These are phyloP conservation scores for Aspergillus fumigatiaffinis DNA, from an alignment of 2,329 filamentous ascomycete genomes.

Conservation along the genomic window DNA sequence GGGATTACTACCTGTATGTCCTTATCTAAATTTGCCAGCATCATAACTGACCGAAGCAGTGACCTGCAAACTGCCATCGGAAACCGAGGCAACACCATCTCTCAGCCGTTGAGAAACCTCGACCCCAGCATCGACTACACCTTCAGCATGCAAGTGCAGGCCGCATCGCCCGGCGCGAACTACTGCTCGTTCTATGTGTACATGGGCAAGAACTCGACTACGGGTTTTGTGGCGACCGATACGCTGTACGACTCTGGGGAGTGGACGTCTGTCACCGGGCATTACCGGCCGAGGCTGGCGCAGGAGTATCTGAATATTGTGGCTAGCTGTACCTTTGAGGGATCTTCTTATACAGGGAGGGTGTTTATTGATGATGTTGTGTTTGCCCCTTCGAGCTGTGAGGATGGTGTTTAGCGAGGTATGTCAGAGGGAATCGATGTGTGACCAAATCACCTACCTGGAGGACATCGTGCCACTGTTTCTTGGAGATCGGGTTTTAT, in stretches of 20 bases:
- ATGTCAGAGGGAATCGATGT: too few species aligned
- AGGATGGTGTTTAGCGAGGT: too few species aligned
- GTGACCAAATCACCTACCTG: too few species aligned
- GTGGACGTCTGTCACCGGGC: conserved; percentile 17
- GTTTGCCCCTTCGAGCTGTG: background rate
- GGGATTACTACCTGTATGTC: conserved; percentile 19
- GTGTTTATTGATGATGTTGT: conserved; percentile 23
- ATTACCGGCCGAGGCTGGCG: conserved; percentile 10
- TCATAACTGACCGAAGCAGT: background rate
- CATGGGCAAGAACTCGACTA: conserved; percentile 15
- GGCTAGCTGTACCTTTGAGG: conserved; percentile 15
- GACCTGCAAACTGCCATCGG: conserved; percentile 18
- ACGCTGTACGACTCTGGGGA: conserved; percentile 7
- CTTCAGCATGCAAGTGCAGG: conserved; percentile 13
- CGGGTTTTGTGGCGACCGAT: conserved; percentile 8
- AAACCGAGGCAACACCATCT: conserved; percentile 18
- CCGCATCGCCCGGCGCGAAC: conserved; percentile 3
- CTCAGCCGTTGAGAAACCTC: conserved; percentile 14
- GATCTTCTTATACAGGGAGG: conserved; percentile 11
- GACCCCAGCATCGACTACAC: conserved; percentile 12
- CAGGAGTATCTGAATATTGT: conserved; percentile 14
- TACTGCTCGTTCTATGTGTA: conserved; percentile 17
- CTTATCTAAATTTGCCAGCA: too few species aligned
- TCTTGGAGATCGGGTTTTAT: too few species aligned
- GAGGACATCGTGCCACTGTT: too few species aligned